Percentiles rank a stretch among this genome's conserved stretches.
phyloP scores from a whole-genome alignment of 192 early-diverging fungal genomes.

The Linnemannia schmuckeri region DNA sequence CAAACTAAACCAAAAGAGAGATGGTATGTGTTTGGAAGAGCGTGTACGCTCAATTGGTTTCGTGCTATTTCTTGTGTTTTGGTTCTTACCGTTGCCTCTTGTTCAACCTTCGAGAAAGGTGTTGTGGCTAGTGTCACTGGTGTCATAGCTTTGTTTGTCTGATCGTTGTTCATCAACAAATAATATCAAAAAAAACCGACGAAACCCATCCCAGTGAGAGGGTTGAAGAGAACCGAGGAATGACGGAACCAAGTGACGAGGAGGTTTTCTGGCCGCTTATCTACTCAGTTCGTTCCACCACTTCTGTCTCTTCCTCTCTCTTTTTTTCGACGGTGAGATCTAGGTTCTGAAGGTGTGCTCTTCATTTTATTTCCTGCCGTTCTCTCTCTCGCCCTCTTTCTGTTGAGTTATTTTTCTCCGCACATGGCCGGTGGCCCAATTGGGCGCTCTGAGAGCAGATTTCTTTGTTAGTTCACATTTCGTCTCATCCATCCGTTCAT shows the following conservation, averaged over 20 bases:
- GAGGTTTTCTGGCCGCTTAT: no score
- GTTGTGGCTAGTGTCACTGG: not conserved
- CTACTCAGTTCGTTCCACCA: not conserved
- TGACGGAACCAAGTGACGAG: no score
- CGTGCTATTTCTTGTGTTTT: not conserved
- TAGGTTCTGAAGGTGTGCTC: not conserved
- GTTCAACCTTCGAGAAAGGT: not conserved
- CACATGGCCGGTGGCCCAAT: not conserved
- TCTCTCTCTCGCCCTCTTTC: not conserved
- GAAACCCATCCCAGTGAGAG: not conserved
- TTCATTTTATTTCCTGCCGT: not conserved
- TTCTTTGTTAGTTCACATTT: not conserved
- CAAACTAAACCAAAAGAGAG: no score
- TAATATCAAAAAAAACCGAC: not conserved
- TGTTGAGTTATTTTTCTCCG: not conserved
- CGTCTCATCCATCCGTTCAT: not conserved
- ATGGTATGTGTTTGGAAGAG: no score
- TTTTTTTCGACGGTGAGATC: not conserved
- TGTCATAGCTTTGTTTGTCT: not conserved
- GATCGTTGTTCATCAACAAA: not conserved
- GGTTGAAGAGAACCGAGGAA: not conserved
- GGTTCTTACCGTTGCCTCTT: not conserved
- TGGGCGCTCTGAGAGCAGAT: not conserved
- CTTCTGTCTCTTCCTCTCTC: not conserved
- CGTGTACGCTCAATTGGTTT: not conserved